Evolutionary conservation across 2,329 filamentous ascomycete species (phyloP).

Genomic region (Penicillium sclerotiorum): DNA sequence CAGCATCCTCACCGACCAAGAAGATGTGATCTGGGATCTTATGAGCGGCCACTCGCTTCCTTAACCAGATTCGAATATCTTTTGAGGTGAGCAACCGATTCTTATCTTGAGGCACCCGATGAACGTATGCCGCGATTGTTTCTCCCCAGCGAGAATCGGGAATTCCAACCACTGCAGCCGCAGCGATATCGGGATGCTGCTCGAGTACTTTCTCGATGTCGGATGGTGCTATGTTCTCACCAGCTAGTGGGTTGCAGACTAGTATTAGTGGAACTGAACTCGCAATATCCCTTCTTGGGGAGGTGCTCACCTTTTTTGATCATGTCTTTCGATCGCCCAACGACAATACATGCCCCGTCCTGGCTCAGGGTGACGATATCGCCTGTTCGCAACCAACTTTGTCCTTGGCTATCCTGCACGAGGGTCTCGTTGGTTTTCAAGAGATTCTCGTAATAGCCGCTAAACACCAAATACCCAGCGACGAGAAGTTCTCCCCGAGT

Average conservation of each 20-base stretch:
- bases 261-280: background rate
- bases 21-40: constrained; percentile 1
- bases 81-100: background rate
- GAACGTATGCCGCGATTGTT: constrained; percentile 1
- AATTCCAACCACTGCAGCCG: constrained; percentile 66
- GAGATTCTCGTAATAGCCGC: background rate
- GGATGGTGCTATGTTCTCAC: constrained; percentile 68
- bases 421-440: background rate
- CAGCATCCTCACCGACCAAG: background rate
- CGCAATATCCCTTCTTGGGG: background rate
- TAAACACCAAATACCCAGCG: background rate
- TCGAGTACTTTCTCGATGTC: constrained; percentile 70
- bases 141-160: constrained; percentile 36
- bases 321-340: constrained; percentile 73
- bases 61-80: background rate
- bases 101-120: background rate
- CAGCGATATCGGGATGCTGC: constrained; percentile 58
- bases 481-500: background rate
- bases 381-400: constrained; percentile 62
- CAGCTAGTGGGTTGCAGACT: constrained; percentile 48
- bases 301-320: constrained; percentile 67
- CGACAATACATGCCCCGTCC: background rate
- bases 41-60: background rate
- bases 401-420: background rate
- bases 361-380: constrained; percentile 31